Base-by-base conservation (phyloP, 306 rosid genomes). In the Acmispon strigosus region DNA sequence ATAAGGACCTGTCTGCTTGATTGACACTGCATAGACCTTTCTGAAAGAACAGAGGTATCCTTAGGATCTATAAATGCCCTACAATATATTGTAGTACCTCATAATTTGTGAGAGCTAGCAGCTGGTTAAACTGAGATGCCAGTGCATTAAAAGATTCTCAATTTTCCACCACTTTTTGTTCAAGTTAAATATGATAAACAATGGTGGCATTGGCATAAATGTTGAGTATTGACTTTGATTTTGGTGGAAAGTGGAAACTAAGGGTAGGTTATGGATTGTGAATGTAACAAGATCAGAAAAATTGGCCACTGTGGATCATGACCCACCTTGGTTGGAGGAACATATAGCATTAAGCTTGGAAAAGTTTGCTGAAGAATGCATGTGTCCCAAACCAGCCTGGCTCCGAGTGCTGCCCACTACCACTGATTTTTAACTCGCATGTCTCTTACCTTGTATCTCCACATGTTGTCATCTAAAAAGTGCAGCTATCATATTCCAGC, bases 361-460 rank as follows among this genome's bases (percentile, higher is more conserved):
- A 43, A 50, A 66, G 18, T 39, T 39, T 53, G 52, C 10, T 66
- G 74, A 47, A 56, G 51, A 49, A 47, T 57, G 50, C 37, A 56
- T 56, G 62, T 7, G 62, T 19, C 62, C 60, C 52, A 36, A 34
- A 63, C 64, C 36, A 63, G 65, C 44, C 45, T 62, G 70, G 53
- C 54, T 12, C 20, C n/a, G 76, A 16, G 48, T 66, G 48, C 22
- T 62, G 20, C 22, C 19, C 0, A 8, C 10, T 16, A 27, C 20
- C 47, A 15, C 58, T 27, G 32, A 27, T 2, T 27, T 1, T 4
- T 71, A 29, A 19, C 69, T 32, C 51, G 60, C 12, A 42, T 57
- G 62, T n/a, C n/a, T n/a, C 75, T 32, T 32, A 32, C 37, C 37
- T 5, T 32, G 37, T 32, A 8, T 22, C 24, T 19, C 48, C 68